Evolutionary conservation across 495 filamentous ascomycete species (phyloP).

Genomic region (Aspergillus cristatus): DNA sequence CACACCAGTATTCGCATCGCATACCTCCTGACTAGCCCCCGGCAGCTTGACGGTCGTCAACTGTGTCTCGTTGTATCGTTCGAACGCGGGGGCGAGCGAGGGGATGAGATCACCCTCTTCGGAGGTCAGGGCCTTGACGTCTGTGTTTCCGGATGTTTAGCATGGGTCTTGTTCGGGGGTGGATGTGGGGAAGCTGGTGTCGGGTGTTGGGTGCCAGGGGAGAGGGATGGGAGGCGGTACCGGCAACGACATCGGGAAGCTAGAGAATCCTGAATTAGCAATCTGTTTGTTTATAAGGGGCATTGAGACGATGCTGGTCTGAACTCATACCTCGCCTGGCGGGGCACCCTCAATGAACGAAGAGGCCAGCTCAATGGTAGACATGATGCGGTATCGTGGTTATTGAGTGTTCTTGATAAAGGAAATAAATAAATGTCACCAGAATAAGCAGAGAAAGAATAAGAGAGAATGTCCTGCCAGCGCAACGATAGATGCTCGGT

Average conservation of each 20-base stretch:
- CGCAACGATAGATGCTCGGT: conserved; percentile 1
- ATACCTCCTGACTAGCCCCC: conserved; percentile 64
- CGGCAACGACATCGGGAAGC: conserved; percentile 85
- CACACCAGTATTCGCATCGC: background rate
- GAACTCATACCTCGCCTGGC: conserved; percentile 80
- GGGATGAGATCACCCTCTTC: conserved; percentile 58
- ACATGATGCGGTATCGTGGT: conserved; percentile 17
- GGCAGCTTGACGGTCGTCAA: conserved; percentile 82
- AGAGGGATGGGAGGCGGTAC: conserved; percentile 37
- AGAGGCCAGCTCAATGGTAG: conserved; percentile 55
- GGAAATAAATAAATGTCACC: background rate
- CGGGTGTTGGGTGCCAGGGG: too few species aligned
- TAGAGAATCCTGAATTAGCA: conserved; percentile 22
- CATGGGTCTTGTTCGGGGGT: background rate
- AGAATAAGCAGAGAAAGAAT: conserved; percentile 1
- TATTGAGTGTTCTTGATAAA: background rate
- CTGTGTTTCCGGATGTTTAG: conserved; percentile 34
- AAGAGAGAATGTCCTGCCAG: background rate
- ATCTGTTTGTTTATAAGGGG: background rate
- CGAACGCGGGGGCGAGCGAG: conserved; percentile 72
- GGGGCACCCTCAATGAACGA: conserved; percentile 92
- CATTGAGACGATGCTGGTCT: background rate
- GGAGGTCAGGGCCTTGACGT: conserved; percentile 77
- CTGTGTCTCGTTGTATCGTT: conserved; percentile 95
- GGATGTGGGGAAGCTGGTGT: conserved; percentile 2